These are phyloP conservation scores for Ophiocordyceps camponoti-leonardi DNA, from an alignment of 2,329 filamentous ascomycete genomes.

Conservation along the genomic window DNA sequence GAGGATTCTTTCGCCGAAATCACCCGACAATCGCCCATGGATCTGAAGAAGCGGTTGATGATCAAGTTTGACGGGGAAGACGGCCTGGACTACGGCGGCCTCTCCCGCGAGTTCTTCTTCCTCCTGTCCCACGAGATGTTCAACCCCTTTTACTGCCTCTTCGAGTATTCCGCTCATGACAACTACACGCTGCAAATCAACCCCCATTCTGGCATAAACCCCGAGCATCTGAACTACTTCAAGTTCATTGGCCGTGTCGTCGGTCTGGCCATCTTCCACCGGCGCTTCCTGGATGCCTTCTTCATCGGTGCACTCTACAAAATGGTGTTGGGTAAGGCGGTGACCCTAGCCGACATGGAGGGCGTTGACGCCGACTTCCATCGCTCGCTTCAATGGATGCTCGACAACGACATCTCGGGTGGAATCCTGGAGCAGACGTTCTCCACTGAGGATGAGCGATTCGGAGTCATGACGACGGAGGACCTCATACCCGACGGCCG, in stretches of 20 bases:
- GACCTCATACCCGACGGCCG: constrained; percentile 82
- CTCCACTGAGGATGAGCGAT: constrained; percentile 91
- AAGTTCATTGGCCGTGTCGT: constrained; percentile 98
- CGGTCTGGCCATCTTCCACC: constrained; percentile 92
- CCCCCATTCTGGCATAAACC: constrained; percentile 96
- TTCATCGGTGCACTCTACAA: constrained; percentile 99
- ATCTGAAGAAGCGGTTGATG: constrained; percentile 97
- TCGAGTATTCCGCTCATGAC: constrained; percentile 98
- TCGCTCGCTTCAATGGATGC: constrained; percentile 87
- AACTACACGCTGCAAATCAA: constrained; percentile 99
- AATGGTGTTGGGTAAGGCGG: constrained; percentile 93
- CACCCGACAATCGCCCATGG: constrained; percentile 85
- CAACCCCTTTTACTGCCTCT: constrained; percentile 98
- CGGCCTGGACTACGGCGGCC: constrained; percentile 90
- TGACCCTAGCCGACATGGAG: constrained; percentile 89
- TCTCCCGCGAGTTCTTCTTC: constrained; percentile 99
- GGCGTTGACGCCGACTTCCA: constrained; percentile 97
- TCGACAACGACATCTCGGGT: constrained; percentile 90
- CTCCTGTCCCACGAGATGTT: constrained; percentile 99
- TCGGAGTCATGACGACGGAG: constrained; percentile 85
- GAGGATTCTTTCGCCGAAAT: constrained; percentile 98
- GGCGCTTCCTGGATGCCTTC: constrained; percentile 93
- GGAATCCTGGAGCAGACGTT: constrained; percentile 92
- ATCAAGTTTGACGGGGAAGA: constrained; percentile 99
- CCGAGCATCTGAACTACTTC: constrained; percentile 98